These are phyloP conservation scores for Pochonia chlamydosporia DNA, from an alignment of 2,329 filamentous ascomycete genomes.

Conservation along the genomic window DNA sequence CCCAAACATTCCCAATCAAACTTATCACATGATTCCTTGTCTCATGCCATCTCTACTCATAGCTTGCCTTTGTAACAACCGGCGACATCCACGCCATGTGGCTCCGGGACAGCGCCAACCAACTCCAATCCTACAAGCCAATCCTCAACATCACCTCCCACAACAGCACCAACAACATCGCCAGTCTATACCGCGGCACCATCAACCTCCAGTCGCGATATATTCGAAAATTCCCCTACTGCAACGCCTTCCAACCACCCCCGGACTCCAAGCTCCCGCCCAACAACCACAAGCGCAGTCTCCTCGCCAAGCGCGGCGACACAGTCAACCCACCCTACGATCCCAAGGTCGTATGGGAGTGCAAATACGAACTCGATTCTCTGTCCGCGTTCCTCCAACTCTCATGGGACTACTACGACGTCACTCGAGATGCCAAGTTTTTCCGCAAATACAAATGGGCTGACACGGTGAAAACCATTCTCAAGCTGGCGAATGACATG, in stretches of 20 bases:
- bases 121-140: constrained; percentile 68
- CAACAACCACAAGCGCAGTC: constrained; percentile 13
- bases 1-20: neutral
- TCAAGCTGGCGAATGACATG: constrained; percentile 65
- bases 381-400: constrained; percentile 82
- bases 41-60: neutral
- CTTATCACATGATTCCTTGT: neutral
- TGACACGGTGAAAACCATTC: constrained; percentile 61
- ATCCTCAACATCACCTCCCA: constrained; percentile 48
- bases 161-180: constrained; percentile 45
- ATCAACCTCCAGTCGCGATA: constrained; percentile 75
- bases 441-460: constrained; percentile 72
- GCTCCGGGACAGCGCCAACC: constrained; percentile 82
- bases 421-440: constrained; percentile 65
- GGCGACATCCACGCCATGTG: constrained; percentile 92
- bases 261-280: constrained; percentile 48
- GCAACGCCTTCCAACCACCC: constrained; percentile 92
- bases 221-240: constrained; percentile 67
- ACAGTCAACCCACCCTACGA: constrained; percentile 59
- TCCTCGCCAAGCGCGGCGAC: constrained; percentile 36
- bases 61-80: constrained; percentile 75
- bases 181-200: constrained; percentile 64
- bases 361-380: constrained; percentile 93
- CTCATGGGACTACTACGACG: constrained; percentile 70
- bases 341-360: constrained; percentile 73